Base-by-base conservation (phyloP, 2,329 filamentous ascomycete species). In the Hymenotorrendiella dingleyae region DNA sequence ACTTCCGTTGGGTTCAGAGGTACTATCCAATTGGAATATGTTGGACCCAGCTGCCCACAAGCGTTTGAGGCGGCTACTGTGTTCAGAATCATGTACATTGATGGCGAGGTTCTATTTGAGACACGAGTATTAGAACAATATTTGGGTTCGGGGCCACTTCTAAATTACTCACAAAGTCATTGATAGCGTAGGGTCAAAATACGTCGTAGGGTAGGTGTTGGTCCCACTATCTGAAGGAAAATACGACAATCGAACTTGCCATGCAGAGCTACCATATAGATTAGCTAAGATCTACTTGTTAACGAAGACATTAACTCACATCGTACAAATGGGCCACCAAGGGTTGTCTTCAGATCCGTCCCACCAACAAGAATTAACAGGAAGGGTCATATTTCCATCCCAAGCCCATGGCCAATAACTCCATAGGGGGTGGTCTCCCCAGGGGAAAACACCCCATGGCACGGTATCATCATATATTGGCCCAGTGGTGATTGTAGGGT, bases 171-270 rank as follows among this genome's bases (percentile, higher is more conserved):
- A 40, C 37, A 40, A 32, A 14, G 37, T 40, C 16, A 40, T 40
- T 21, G 20, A 24, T 11, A 37, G 27, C 19, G 10, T 19, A 14
- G 38, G 5, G 28, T 48, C 41, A 28, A 46, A 51, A 17, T 46
- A 46, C 9, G 48, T 51, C 6, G 41, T 33, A 3, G 48, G 42
- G 28, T 54, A 51, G 2, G 39, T 34, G 6, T 27, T 3, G 33
- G 46, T 52, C 7, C 33, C 46, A 4, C 12, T 22, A 16, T 44
- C 26, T n/a, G 42, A 42, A 6, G 46, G 52, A 26, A 51, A 54
- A 44, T 48, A 54, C 4, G 39, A 45, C n/a, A 53, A 29, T 17
- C 21, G 16, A 10, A 43, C 41, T 28, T 34, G 9, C 29, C 39
- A 34, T n/a, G 39, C 39, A 10, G 28, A 23, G n/a, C 40, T 42